Percentiles rank a stretch among this genome's conserved stretches.
These are phyloP conservation scores for Pleurotus platypus DNA, from an alignment of 768 basidiomycete genomes.

Conservation along the genomic window DNA sequence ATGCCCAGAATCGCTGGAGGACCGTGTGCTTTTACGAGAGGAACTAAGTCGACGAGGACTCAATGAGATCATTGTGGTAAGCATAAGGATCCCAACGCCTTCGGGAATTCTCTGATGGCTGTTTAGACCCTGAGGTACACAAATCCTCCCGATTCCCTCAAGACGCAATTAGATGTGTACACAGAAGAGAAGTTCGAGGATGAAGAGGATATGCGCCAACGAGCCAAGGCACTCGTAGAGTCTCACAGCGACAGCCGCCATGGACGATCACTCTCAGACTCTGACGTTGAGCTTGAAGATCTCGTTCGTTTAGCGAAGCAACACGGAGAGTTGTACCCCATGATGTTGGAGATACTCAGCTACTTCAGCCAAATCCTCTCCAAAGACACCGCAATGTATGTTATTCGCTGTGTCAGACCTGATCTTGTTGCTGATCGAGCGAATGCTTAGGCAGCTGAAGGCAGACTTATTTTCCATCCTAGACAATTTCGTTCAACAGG, in stretches of 20 bases:
- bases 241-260: slow-evolving; percentile 20
- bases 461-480: slow-evolving; percentile 54
- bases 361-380: slow-evolving; percentile 56
- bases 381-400: slow-evolving; percentile 59
- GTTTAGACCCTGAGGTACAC: slow-evolving; percentile 69
- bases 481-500: slow-evolving; percentile 64
- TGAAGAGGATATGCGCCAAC: slow-evolving; percentile 78
- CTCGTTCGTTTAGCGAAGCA: slow-evolving; percentile 57
- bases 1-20: slow-evolving; percentile 73
- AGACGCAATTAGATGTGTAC: slow-evolving; percentile 80
- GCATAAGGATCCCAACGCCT: slow-evolving; percentile 23
- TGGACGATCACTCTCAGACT: slow-evolving; percentile 39
- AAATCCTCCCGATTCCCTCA: slow-evolving; percentile 70
- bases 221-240: slow-evolving; percentile 34
- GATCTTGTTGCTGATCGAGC: background rate
- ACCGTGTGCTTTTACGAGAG: slow-evolving; percentile 74
- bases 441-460: slow-evolving; percentile 51
- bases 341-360: slow-evolving; percentile 57
- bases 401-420: slow-evolving; percentile 8
- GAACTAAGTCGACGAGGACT: slow-evolving; percentile 81
- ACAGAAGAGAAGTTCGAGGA: slow-evolving; percentile 89
- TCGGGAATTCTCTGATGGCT: background rate
- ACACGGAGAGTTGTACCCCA: slow-evolving; percentile 59
- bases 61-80: slow-evolving; percentile 79
- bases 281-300: slow-evolving; percentile 55